Percentiles rank a stretch among this genome's conserved stretches.
Conservation (phyloP, 2,329 filamentous ascomycete genomes). For the Ophiocordyceps robertsii region DNA sequence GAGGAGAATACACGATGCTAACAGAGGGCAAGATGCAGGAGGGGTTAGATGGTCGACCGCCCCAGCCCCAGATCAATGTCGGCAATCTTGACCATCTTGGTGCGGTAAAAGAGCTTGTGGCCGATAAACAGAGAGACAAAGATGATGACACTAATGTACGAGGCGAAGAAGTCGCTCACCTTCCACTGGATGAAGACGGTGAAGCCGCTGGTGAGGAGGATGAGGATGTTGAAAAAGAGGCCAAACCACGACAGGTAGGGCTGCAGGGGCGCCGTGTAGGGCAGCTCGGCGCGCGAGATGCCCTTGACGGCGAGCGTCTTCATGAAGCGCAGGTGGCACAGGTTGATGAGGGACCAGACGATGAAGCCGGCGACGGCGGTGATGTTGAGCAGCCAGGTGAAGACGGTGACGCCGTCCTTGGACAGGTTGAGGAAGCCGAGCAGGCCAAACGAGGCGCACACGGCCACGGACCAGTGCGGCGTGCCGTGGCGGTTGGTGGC, state of each 20-base stretch:
- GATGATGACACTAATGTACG: constrained; percentile 51
- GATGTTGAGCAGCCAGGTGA: constrained; percentile 63
- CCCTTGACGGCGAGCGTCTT: constrained; percentile 41
- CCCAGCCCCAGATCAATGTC: constrained; percentile 20
- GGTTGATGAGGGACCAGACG: constrained; percentile 53
- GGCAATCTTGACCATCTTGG: constrained; percentile 20
- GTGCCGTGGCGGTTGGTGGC: constrained; percentile 48
- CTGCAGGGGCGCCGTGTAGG: constrained; percentile 48
- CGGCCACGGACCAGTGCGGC: constrained; percentile 45
- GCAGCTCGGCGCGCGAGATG: constrained; percentile 42
- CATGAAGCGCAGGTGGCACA: constrained; percentile 54
- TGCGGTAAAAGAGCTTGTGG: constrained; percentile 40
- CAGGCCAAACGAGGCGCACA: constrained; percentile 41
- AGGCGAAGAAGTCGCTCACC: constrained; percentile 46
- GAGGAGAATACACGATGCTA: too few relatives aligned
- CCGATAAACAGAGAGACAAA: constrained; percentile 46
- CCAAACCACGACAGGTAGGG: constrained; percentile 54
- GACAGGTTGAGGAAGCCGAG: constrained; percentile 57
- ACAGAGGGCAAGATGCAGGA: neutral
- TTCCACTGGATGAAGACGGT: constrained; percentile 52
- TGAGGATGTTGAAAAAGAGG: constrained; percentile 49
- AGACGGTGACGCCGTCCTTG: constrained; percentile 42
- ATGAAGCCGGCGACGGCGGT: constrained; percentile 57
- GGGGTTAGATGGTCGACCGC: neutral
- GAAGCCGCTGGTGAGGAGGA: constrained; percentile 57